Conservation (phyloP, 148 eudicot genomes). For the Linanthus parryae region DNA sequence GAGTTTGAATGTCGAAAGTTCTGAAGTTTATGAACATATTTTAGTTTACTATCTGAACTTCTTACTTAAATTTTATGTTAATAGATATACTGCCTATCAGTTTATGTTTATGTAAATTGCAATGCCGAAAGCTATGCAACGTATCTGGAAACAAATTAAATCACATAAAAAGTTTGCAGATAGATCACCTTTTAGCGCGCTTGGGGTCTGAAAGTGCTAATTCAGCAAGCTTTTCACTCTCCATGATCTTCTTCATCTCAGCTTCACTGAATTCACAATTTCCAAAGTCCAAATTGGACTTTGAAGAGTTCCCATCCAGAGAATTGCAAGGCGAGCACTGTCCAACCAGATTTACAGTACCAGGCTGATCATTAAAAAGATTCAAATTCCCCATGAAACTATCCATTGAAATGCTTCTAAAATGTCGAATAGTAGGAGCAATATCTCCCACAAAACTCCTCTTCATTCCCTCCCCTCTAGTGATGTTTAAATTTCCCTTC, state of each 20-base stretch:
- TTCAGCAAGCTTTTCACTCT: conserved; percentile 45
- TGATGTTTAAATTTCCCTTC: conserved; percentile 15
- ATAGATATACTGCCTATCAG: too few relatives aligned
- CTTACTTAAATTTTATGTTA: too few relatives aligned
- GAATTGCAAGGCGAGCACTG: conserved; percentile 32
- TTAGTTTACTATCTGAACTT: too few relatives aligned
- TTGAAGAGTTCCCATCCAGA: conserved; percentile 21
- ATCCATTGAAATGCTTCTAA: conserved; percentile 47
- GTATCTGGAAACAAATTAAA: too few relatives aligned
- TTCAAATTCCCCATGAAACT: conserved; percentile 44
- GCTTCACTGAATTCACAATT: conserved; percentile 35
- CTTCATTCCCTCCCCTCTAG: conserved; percentile 16
- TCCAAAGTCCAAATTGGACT: conserved; percentile 35
- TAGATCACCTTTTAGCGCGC: conserved; percentile 47
- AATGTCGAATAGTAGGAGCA: conserved; percentile 27
- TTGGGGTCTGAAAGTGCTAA: conserved; percentile 46
- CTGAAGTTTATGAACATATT: too few relatives aligned
- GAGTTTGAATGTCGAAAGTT: too few relatives aligned
- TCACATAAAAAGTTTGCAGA: background rate
- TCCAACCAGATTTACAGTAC: conserved; percentile 24
- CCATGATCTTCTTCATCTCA: conserved; percentile 48
- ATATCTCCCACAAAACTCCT: conserved; percentile 26
- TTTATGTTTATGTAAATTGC: too few relatives aligned
- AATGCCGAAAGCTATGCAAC: too few relatives aligned
- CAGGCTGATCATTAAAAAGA: conserved; percentile 24